A percentile compares a stretch with the other conserved stretches of the same genome.
Conservation (phyloP, 2,329 filamentous ascomycete genomes). For the Akanthomyces lecanii region DNA sequence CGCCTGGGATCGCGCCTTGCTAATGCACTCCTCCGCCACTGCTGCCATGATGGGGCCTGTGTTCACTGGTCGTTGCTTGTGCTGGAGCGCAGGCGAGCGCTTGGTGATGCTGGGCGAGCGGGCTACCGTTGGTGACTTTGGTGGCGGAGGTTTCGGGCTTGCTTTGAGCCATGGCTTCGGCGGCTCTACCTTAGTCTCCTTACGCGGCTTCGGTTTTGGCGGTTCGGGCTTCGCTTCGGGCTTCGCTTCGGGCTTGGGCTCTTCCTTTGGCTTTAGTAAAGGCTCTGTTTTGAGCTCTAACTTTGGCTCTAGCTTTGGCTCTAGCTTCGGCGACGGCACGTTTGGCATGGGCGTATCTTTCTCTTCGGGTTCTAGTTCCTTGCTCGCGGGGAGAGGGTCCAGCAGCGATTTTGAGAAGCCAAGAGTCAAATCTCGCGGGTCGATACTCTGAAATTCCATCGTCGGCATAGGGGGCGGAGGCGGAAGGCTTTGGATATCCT, state of each 20-base stretch:
- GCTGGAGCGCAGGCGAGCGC: constrained; percentile 38
- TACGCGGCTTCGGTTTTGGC: constrained; percentile 17
- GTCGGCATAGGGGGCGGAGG: constrained; percentile 26
- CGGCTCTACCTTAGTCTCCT: constrained; percentile 22
- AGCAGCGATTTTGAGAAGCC: constrained; percentile 4
- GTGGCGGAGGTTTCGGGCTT: constrained; percentile 37
- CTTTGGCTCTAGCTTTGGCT: constrained; percentile 18
- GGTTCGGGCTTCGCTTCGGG: constrained; percentile 6
- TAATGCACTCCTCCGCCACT: constrained; percentile 73
- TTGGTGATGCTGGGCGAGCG: constrained; percentile 39
- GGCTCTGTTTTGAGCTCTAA: constrained; percentile 18
- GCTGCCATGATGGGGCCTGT: constrained; percentile 59
- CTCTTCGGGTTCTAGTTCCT: constrained; percentile 14
- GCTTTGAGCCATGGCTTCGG: constrained; percentile 30
- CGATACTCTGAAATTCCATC: constrained; percentile 23
- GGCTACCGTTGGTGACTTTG: constrained; percentile 38
- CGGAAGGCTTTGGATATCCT: constrained; percentile 33
- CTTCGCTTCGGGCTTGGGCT: constrained; percentile 1
- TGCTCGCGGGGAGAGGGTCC: neutral
- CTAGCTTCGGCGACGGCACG: constrained; percentile 15
- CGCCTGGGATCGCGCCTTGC: constrained; percentile 56
- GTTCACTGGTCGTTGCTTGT: constrained; percentile 42
- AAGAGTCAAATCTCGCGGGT: constrained; percentile 15
- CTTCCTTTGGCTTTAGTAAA: constrained; percentile 5
- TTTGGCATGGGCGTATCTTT: constrained; percentile 18